phyloP scores from a whole-genome alignment of 1,284 basidiomycete genomes.

The Dichomitus squalens region DNA sequence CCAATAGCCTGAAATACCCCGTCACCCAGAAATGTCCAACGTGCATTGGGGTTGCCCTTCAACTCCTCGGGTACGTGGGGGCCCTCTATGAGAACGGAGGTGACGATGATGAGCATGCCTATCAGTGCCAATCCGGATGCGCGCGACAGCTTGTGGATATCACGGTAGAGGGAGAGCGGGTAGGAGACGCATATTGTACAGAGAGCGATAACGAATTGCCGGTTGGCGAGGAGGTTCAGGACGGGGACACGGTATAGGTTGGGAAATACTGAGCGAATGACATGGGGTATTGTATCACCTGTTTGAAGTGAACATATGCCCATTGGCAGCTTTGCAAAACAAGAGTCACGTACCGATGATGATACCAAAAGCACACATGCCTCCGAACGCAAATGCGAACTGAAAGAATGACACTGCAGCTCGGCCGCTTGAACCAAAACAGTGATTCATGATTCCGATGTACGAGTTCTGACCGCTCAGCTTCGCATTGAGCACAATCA shows the following conservation, averaged over 20 bases:
- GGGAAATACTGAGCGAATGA: slow-evolving; percentile 88
- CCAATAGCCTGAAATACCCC: slow-evolving; percentile 92
- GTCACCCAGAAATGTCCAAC: slow-evolving; percentile 74
- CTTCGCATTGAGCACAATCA: slow-evolving; percentile 96
- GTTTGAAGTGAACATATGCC: slow-evolving; percentile 30
- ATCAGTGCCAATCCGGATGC: slow-evolving; percentile 88
- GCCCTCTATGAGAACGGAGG: slow-evolving; percentile 85
- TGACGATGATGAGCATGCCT: slow-evolving; percentile 95
- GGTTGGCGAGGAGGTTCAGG: slow-evolving; percentile 78
- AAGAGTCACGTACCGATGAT: slow-evolving; percentile 65
- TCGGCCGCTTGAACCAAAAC: slow-evolving; percentile 87
- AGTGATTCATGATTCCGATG: slow-evolving; percentile 95
- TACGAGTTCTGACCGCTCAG: slow-evolving; percentile 92
- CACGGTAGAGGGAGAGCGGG: slow-evolving; percentile 93
- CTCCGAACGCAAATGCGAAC: slow-evolving; percentile 96
- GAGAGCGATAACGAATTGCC: slow-evolving; percentile 86
- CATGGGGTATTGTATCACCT: slow-evolving; percentile 96
- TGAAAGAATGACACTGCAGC: slow-evolving; percentile 97
- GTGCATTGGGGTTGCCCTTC: slow-evolving; percentile 73
- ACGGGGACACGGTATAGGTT: slow-evolving; percentile 69
- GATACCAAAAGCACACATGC: slow-evolving; percentile 96
- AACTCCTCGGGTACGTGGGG: slow-evolving; percentile 79
- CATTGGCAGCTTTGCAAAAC: slow-evolving; percentile 47
- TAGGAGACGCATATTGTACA: slow-evolving; percentile 91
- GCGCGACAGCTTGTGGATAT: slow-evolving; percentile 95